phyloP scores from a whole-genome alignment of 2,329 filamentous ascomycete species.

The Blastomyces gilchristii region DNA sequence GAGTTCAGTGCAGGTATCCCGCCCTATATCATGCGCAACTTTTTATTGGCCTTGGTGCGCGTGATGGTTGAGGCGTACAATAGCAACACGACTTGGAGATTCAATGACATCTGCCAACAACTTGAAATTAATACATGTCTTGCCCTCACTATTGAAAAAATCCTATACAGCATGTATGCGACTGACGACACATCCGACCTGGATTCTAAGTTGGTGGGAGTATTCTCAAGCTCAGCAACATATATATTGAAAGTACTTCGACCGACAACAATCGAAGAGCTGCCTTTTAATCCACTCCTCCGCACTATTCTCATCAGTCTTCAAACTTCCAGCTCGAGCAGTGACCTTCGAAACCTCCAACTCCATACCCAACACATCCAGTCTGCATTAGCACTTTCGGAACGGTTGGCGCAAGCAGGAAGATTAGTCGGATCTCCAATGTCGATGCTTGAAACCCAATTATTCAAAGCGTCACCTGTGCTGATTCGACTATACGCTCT shows the following conservation, averaged over 20 bases:
- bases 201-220: slow-evolving; percentile 46
- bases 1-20: slow-evolving; percentile 60
- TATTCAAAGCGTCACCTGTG: slow-evolving; percentile 71
- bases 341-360: slow-evolving; percentile 47
- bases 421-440: slow-evolving; percentile 53
- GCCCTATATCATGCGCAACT: slow-evolving; percentile 63
- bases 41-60: slow-evolving; percentile 62
- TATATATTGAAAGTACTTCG: slow-evolving; percentile 71
- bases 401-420: slow-evolving; percentile 59
- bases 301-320: slow-evolving; percentile 56
- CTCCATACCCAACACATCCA: slow-evolving; percentile 54
- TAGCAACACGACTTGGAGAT: slow-evolving; percentile 78
- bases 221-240: slow-evolving; percentile 61
- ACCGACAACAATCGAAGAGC: slow-evolving; percentile 55
- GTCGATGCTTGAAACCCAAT: slow-evolving; percentile 59
- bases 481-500: slow-evolving; percentile 66
- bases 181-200: slow-evolving; percentile 52
- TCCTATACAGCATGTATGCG: slow-evolving; percentile 63
- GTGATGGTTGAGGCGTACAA: slow-evolving; percentile 75
- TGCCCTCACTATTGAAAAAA: slow-evolving; percentile 57
- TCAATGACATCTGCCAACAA: slow-evolving; percentile 57
- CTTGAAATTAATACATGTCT: slow-evolving; percentile 59
- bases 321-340: slow-evolving; percentile 49
- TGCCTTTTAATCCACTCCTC: slow-evolving; percentile 68
- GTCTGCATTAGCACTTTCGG: slow-evolving; percentile 55